These are phyloP conservation scores for Tulasnella sp. DNA, from an alignment of 768 basidiomycete species.

Conservation along the genomic window DNA sequence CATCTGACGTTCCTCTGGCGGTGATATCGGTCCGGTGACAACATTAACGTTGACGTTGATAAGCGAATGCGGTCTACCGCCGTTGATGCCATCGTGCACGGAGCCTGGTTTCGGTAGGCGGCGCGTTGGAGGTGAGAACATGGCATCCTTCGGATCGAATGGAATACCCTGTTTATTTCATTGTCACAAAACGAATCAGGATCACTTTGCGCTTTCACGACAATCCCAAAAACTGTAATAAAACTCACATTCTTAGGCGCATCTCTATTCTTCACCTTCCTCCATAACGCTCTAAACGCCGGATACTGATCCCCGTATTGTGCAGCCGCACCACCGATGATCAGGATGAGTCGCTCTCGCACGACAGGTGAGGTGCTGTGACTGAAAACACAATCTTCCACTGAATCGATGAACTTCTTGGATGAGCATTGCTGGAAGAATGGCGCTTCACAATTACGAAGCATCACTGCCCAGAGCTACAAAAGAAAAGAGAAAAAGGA, in stretches of 20 bases:
- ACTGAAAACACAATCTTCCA: conserved; percentile 60
- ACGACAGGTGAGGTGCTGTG: conserved; percentile 66
- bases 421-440: conserved; percentile 41
- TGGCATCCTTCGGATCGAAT: conserved; percentile 64
- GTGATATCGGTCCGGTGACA: no score
- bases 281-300: conserved; percentile 65
- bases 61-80: not conserved
- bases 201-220: no score
- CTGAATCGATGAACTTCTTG: conserved; percentile 66
- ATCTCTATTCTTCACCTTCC: conserved; percentile 61
- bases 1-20: no score
- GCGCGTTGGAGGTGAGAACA: conserved; percentile 53
- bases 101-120: conserved; percentile 5
- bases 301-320: conserved; percentile 40
- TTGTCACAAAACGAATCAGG: not conserved
- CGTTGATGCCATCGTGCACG: conserved; percentile 3
- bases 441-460: conserved; percentile 40
- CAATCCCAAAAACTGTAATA: no score
- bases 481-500: not conserved
- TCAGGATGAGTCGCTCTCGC: conserved; percentile 64
- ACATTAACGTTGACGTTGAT: no score
- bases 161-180: conserved; percentile 46
- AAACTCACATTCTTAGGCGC: conserved; percentile 64
- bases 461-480: conserved; percentile 84
- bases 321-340: conserved; percentile 72